Conservation (phyloP, 495 filamentous ascomycete species). For the Penicillium mononematosum region DNA sequence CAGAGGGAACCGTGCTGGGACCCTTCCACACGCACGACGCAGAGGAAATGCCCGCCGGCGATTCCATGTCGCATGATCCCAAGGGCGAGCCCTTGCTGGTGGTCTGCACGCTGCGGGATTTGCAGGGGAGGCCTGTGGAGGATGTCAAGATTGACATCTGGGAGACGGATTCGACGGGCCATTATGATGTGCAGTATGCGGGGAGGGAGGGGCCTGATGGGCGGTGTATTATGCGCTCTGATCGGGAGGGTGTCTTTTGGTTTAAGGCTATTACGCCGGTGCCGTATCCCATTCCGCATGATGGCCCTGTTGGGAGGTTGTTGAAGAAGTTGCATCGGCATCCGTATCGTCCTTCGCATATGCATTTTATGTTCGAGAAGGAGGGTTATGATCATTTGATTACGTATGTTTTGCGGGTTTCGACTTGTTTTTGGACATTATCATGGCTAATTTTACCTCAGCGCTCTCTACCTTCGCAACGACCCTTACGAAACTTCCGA, state of each 20-base stretch:
- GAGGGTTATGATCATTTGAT: constrained; percentile 80
- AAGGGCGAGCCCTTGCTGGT: constrained; percentile 64
- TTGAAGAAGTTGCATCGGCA: constrained; percentile 70
- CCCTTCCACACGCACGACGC: constrained; percentile 96
- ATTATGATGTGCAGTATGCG: constrained; percentile 86
- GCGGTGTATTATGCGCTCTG: constrained; percentile 71
- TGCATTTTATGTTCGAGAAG: constrained; percentile 96
- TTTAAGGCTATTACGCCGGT: constrained; percentile 87
- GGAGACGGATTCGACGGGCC: constrained; percentile 85
- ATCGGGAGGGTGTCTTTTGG: constrained; percentile 74
- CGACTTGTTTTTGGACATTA: not conserved
- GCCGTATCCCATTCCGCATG: constrained; percentile 84
- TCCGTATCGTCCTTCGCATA: constrained; percentile 79
- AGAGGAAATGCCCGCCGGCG: constrained; percentile 59
- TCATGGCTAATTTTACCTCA: constrained; percentile 23
- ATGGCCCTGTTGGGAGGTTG: constrained; percentile 84
- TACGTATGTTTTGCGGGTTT: constrained; percentile 57
- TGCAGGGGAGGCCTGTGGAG: constrained; percentile 61
- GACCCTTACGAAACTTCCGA: constrained; percentile 91
- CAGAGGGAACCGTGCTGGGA: constrained; percentile 86
- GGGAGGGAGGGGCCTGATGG: constrained; percentile 72
- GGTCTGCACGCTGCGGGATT: constrained; percentile 72
- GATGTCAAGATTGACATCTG: constrained; percentile 85
- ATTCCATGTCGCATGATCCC: constrained; percentile 67
- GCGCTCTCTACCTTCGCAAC: constrained; percentile 75